phyloP scores from a whole-genome alignment of 2,329 filamentous ascomycete genomes.

The Thermomyces lanuginosus region DNA sequence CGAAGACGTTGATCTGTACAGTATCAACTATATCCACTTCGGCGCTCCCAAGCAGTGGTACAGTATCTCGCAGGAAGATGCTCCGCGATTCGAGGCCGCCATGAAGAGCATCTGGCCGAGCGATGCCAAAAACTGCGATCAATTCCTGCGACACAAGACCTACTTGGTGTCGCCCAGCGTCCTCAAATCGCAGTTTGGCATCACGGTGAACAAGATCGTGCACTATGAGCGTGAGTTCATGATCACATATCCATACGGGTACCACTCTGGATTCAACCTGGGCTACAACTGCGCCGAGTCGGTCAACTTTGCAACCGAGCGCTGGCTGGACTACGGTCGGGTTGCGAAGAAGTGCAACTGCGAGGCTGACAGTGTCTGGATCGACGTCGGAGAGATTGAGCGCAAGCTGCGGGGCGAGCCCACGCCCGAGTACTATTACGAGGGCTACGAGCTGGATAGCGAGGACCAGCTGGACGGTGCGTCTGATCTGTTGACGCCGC shows the following conservation, averaged over 20 bases:
- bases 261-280: slow-evolving; percentile 94
- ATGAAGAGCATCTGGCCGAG: slow-evolving; percentile 94
- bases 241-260: slow-evolving; percentile 95
- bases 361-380: slow-evolving; percentile 95
- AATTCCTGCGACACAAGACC: slow-evolving; percentile 93
- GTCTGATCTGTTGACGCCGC: slow-evolving; percentile 62
- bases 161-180: slow-evolving; percentile 89
- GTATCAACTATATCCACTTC: slow-evolving; percentile 98
- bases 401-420: slow-evolving; percentile 77
- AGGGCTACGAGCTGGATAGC: slow-evolving; percentile 39
- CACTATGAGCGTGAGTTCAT: slow-evolving; percentile 96
- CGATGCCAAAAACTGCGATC: slow-evolving; percentile 87
- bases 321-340: slow-evolving; percentile 87
- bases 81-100: slow-evolving; percentile 75
- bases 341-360: slow-evolving; percentile 96
- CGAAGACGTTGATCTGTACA: slow-evolving; percentile 96
- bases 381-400: slow-evolving; percentile 90
- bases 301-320: slow-evolving; percentile 92
- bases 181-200: slow-evolving; percentile 73
- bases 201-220: slow-evolving; percentile 89
- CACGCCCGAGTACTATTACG: slow-evolving; percentile 32
- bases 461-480: slow-evolving; percentile 47
- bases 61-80: slow-evolving; percentile 92
- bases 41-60: slow-evolving; percentile 99
- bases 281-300: slow-evolving; percentile 98